Evolutionary conservation across 148 eudicot species (phyloP).

Genomic region (Fagopyrum tataricum): DNA sequence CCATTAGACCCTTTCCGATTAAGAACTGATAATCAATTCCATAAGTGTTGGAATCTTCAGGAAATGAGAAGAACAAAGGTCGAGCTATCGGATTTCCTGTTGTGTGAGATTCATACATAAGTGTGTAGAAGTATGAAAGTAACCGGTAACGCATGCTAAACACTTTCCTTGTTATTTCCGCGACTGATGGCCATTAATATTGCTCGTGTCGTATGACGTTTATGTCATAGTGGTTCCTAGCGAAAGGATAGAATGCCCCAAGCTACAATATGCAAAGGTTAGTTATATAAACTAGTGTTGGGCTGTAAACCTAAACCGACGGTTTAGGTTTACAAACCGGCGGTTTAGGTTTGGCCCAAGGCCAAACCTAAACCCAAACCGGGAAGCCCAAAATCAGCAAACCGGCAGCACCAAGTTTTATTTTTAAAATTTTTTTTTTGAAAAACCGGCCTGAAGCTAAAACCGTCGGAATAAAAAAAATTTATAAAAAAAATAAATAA

Average conservation of each 20-base stretch:
- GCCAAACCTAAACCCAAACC: no score
- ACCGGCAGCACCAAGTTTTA: no score
- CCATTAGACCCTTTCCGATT: conserved; percentile 47
- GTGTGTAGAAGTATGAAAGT: conserved; percentile 43
- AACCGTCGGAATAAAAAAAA: no score
- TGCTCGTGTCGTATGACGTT: conserved; percentile 33
- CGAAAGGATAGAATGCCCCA: conserved; percentile 57
- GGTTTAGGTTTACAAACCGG: no score
- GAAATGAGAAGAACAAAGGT: conserved; percentile 51
- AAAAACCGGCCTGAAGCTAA: no score
- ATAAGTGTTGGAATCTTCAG: conserved; percentile 32
- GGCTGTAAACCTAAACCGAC: no score
- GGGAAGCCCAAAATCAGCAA: no score
- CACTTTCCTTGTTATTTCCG: conserved; percentile 39
- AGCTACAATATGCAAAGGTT: conserved; percentile 18
- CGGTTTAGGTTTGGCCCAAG: no score
- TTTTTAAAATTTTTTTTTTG: no score
- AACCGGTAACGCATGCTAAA: conserved; percentile 45
- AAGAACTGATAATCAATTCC: conserved; percentile 40
- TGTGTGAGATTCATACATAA: conserved; percentile 49
- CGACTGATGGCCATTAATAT: conserved; percentile 45
- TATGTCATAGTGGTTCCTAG: conserved; percentile 39
- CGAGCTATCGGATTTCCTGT: conserved; percentile 50
- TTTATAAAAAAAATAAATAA: no score
- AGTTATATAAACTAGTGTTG: no score